phyloP scores from a whole-genome alignment of 768 basidiomycete species.

The Infundibulicybe gibba region DNA sequence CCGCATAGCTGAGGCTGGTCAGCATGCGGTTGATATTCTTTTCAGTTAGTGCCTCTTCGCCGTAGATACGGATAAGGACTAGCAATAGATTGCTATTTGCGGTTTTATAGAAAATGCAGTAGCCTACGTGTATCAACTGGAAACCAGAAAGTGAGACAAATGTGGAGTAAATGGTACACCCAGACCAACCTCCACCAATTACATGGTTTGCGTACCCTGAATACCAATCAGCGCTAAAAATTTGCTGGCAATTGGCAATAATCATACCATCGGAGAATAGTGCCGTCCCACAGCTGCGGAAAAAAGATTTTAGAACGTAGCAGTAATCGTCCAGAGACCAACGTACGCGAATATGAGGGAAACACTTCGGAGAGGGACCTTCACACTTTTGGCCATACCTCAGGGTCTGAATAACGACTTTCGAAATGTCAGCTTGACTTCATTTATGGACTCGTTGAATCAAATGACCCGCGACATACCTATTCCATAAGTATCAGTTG shows the following conservation, averaged over 20 bases:
- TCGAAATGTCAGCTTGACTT: no score
- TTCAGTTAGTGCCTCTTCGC: slow-evolving; percentile 39
- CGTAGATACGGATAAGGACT: slow-evolving; percentile 75
- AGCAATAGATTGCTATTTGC: neutral
- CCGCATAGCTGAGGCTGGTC: slow-evolving; percentile 72
- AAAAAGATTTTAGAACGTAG: no score
- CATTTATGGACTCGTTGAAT: no score
- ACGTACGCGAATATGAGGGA: no score
- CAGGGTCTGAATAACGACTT: no score
- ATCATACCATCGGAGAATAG: no score
- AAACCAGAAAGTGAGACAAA: neutral
- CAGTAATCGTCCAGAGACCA: no score
- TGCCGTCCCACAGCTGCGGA: no score
- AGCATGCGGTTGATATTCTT: slow-evolving; percentile 63
- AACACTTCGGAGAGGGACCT: no score
- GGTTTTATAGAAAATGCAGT: neutral
- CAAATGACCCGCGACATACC: no score
- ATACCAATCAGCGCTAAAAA: neutral
- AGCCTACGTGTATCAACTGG: slow-evolving; percentile 65
- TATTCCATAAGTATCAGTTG: no score
- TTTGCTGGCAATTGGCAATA: neutral
- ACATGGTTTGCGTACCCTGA: slow-evolving; percentile 79
- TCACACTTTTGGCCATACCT: no score
- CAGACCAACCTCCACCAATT: slow-evolving; percentile 60
- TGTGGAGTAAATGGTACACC: neutral